Evolutionary conservation across 2,329 filamentous ascomycete genomes (phyloP), one percentile per base, ranked within the genome.

Genomic region (Hypoxylon sp.): DNA sequence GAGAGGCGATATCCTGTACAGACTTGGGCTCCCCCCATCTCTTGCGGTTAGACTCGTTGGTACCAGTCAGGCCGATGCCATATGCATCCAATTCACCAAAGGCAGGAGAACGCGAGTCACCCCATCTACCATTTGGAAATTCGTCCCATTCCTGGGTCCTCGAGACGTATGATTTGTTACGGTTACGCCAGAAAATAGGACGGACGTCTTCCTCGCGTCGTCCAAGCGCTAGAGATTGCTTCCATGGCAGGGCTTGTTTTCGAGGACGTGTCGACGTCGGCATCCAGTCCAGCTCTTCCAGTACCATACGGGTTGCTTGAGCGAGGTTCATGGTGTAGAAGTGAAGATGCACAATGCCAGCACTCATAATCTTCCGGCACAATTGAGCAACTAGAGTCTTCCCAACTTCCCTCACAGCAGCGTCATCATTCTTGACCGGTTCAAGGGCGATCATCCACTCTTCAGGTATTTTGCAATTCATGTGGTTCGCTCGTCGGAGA

Each of bases 261-360:
- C 94, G 85, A 3, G 94, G 94, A 31, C 91, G 90, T 70, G 92
- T 90, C 6, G 89, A 85, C 19, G 92, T 92, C 1, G 96, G 95
- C 54, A 93, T 87, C 81, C 97, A 89, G 59, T 90, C 86, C 24
- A 99, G 86, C 80, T 98, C 94, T 75, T 98, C 94, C 13, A 99
- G 87, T 24, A 99, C 90, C 91, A 98, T 94, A 74, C 92, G 91
- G 1, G 95, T 98, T 55, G 96, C 93, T 80, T 97, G 94, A 10
- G 94, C 95, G 19, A 99, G 86, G 81, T 99, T 99, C 96, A 99
- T 99, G 67, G 96, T 99, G 84, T 99, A 99, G 82, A 99, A 99
- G 81, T 99, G 96, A 72, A 99, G 82, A 78, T 98, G 94, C 70
- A 90, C 87, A 72, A 98, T 93, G 44, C 94, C 96, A 37, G 90